Percentiles rank a stretch among this genome's conserved stretches.
phyloP scores from a whole-genome alignment of 2,329 filamentous ascomycete genomes.

The Pseudogymnoascus sp. region DNA sequence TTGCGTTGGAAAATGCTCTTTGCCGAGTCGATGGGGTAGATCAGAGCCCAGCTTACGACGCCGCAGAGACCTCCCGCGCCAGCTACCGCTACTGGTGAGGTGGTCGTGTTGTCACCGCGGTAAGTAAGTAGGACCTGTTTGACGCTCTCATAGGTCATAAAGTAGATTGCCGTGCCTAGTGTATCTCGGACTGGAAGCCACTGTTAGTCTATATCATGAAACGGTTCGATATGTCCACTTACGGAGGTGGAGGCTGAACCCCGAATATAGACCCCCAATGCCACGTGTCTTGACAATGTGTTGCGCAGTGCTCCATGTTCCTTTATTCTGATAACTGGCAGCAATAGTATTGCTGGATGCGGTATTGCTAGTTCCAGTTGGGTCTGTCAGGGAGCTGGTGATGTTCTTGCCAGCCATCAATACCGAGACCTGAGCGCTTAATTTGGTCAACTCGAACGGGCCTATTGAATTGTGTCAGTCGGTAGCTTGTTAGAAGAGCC shows the following conservation, averaged over 20 bases:
- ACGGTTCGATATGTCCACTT: constrained; percentile 31
- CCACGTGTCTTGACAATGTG: constrained; percentile 73
- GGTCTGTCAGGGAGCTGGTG: constrained; percentile 25
- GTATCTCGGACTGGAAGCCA: constrained; percentile 63
- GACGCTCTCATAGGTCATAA: constrained; percentile 80
- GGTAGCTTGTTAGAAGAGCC: neutral
- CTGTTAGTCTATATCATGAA: constrained; percentile 13
- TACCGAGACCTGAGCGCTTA: constrained; percentile 79
- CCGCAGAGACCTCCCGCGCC: constrained; percentile 75
- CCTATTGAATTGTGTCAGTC: constrained; percentile 35
- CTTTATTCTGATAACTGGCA: constrained; percentile 69
- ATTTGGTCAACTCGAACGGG: constrained; percentile 83
- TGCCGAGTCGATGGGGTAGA: constrained; percentile 64
- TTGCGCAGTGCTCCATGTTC: constrained; percentile 67
- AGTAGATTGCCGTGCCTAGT: constrained; percentile 77
- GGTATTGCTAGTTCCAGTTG: constrained; percentile 21
- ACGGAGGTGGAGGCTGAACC: constrained; percentile 72
- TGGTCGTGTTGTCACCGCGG: constrained; percentile 63
- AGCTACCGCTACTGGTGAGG: constrained; percentile 71
- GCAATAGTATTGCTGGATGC: constrained; percentile 36
- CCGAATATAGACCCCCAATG: constrained; percentile 67
- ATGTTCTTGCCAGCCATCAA: constrained; percentile 57
- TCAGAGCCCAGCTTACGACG: constrained; percentile 71
- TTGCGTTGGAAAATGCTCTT: constrained; percentile 84
- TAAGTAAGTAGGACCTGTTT: constrained; percentile 76